A percentile compares a stretch with the other conserved stretches of the same genome.
phyloP scores from a whole-genome alignment of 225 moss, liverwort and hornwort species.

The Takakia lepidozioides region DNA sequence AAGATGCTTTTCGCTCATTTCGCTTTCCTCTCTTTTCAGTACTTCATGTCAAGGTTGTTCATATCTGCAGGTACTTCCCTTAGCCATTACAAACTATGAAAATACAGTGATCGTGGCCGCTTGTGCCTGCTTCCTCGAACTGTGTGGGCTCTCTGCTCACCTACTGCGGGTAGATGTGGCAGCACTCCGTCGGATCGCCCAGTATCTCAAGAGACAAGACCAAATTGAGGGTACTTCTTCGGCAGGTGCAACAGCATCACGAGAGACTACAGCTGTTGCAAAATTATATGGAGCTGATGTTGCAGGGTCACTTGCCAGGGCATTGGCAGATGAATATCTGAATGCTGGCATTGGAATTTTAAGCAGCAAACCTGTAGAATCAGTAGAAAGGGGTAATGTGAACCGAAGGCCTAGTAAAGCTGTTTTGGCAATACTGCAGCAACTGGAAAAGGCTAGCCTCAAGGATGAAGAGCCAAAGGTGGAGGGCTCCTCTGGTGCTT shows the following conservation, averaged over 20 bases:
- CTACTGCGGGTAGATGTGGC: constrained; percentile 78
- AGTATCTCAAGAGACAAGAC: constrained; percentile 39
- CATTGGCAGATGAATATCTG: constrained; percentile 71
- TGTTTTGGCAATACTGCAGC: constrained; percentile 37
- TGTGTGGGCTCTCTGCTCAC: constrained; percentile 78
- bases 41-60: too few species aligned
- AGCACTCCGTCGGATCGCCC: constrained; percentile 63
- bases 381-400: too few species aligned
- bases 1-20: too few species aligned
- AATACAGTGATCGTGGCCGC: constrained; percentile 72
- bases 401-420: constrained; percentile 37
- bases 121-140: constrained; percentile 69
- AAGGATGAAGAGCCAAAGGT: constrained; percentile 50
- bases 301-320: constrained; percentile 36
- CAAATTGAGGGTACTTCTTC: constrained; percentile 25
- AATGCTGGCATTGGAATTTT: constrained; percentile 51
- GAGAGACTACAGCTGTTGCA: constrained; percentile 15
- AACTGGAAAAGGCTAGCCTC: constrained; percentile 79
- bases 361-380: constrained; percentile 47
- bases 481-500: constrained; percentile 66
- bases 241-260: constrained; percentile 13
- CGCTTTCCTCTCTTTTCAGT: too few species aligned
- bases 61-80: constrained; percentile 44
- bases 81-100: constrained; percentile 62
- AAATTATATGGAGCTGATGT: constrained; percentile 18